Base-by-base conservation (phyloP, 441 rosid genomes). In the Mallotus japonicus region DNA sequence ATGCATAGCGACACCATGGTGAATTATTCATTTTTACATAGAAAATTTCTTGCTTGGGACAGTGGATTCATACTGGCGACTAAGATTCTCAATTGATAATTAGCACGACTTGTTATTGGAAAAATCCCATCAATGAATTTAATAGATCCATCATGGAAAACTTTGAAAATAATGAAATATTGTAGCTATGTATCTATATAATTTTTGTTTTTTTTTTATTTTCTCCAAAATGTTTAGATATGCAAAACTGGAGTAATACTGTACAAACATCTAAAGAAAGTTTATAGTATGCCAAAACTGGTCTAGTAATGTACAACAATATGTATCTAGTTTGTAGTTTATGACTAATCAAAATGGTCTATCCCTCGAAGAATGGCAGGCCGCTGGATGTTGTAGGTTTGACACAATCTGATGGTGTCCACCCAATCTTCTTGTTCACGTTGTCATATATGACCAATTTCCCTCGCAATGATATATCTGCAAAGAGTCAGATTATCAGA, bases 401-500 rank as follows among this genome's bases (percentile, higher is more conserved):
- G 14, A 71, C 72, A 55, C 99, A 92, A 73, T 87, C 87, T 16
- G 99, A 89, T 20, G 71, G 65, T 54, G 49, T 65, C 97, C 97
- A 95, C 32, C 99, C 97, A 9, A 92, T 88, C 80, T 79, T 91
- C 72, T 79, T 81, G 28, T 92, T 85, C 51, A 79, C 87, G 32
- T 92, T 95, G 81, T 95, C 96, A 75, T 87, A 95, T 8, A 89
- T 88, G 51, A 92, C 85, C 84, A 92, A 63, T 74, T 83, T 83
- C 55, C 93, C 97, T 10, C 91, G 87, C 83, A 92, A 57, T 1
- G 97, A 92, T 71, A 95, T 74, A 76, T 90, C 99, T 92, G 87
- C 69, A 67, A 34, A 6, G 50, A 17, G 62, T 62, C 40, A 24
- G 6, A 37, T 37, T 37, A 37, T 4, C 6, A 37, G 40, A 28